phyloP scores from a whole-genome alignment of 441 rosid species.

The Brassica balearica region DNA sequence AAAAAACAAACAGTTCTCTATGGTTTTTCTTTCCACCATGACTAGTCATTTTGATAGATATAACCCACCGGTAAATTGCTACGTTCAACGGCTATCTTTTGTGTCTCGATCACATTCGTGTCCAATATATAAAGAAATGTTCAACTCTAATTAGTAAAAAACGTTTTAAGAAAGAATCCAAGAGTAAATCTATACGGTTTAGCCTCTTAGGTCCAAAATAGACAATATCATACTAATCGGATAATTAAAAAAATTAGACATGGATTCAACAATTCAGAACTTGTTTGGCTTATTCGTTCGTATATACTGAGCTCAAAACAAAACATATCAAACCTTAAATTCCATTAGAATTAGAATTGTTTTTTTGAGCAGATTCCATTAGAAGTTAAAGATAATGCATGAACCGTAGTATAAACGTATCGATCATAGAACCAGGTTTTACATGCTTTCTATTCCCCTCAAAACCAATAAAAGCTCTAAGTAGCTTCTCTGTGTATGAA shows the following conservation, averaged over 20 bases:
- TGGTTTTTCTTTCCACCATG: background rate
- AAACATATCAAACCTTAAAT: background rate
- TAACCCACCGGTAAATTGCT: background rate
- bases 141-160: no score
- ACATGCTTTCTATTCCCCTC: conserved; percentile 3
- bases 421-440: background rate
- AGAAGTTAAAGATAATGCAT: background rate
- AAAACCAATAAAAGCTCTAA: background rate
- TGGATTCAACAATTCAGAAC: background rate
- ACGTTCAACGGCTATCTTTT: background rate
- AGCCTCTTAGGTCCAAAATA: no score
- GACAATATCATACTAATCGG: no score
- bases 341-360: background rate
- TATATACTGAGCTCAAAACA: no score
- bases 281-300: background rate
- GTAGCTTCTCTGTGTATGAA: conserved; percentile 57
- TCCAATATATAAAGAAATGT: no score
- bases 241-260: no score
- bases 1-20: background rate
- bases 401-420: conserved; percentile 7
- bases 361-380: no score
- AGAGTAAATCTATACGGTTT: no score
- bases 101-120: background rate
- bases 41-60: background rate
- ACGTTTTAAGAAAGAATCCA: no score